These are phyloP conservation scores for Penicillium daleae DNA, from an alignment of 495 filamentous ascomycete genomes.

Conservation along the genomic window DNA sequence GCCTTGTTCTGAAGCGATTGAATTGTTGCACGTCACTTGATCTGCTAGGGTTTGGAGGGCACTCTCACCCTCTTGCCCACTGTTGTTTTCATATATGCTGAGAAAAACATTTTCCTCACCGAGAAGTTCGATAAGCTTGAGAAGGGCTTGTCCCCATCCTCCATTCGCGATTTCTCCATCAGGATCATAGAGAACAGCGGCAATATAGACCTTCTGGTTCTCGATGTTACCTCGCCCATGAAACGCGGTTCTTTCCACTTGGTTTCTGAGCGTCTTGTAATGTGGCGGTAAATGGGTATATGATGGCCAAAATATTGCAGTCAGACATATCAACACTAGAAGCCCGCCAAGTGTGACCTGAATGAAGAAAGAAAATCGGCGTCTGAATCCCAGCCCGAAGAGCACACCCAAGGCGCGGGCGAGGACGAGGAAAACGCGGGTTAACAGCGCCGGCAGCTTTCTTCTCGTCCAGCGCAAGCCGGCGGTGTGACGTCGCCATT, in stretches of 20 bases:
- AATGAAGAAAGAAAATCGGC: slow-evolving; percentile 51
- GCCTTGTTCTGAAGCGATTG: slow-evolving; percentile 58
- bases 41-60: slow-evolving; percentile 48
- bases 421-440: background rate
- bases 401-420: slow-evolving; percentile 27
- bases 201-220: slow-evolving; percentile 76
- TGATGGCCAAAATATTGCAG: slow-evolving; percentile 59
- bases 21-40: slow-evolving; percentile 53
- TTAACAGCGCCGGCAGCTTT: background rate
- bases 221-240: slow-evolving; percentile 65
- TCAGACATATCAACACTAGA: slow-evolving; percentile 57
- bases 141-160: slow-evolving; percentile 65
- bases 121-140: slow-evolving; percentile 64
- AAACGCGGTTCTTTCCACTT: slow-evolving; percentile 36
- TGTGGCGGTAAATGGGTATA: slow-evolving; percentile 59
- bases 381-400: slow-evolving; percentile 35
- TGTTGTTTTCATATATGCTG: slow-evolving; percentile 72
- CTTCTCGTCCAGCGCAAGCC: background rate
- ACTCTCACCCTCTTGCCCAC: slow-evolving; percentile 51
- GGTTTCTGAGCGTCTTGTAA: slow-evolving; percentile 47
- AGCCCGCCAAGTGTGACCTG: slow-evolving; percentile 69
- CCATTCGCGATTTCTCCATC: slow-evolving; percentile 60
- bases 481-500: background rate
- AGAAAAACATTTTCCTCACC: slow-evolving; percentile 54
- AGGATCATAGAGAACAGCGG: slow-evolving; percentile 71